Evolutionary conservation across 495 filamentous ascomycete species (phyloP).

Genomic region (Xylona heveae): DNA sequence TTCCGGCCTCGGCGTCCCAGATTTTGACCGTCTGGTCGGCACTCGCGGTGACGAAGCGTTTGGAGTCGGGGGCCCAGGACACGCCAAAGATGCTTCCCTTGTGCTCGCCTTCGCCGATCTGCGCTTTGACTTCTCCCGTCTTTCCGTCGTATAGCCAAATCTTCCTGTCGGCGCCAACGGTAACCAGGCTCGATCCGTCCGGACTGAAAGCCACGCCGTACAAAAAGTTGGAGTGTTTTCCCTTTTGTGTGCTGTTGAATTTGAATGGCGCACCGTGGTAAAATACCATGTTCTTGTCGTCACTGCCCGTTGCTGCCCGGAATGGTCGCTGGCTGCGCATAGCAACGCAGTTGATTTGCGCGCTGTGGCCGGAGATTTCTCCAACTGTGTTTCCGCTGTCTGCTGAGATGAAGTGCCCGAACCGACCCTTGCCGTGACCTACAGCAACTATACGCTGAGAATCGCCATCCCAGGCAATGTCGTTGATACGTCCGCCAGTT

Average conservation of each 20-base stretch:
- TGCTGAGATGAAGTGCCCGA: slow-evolving; percentile 84
- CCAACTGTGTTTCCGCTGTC: slow-evolving; percentile 93
- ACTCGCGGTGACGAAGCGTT: slow-evolving; percentile 72
- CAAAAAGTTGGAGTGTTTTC: slow-evolving; percentile 70
- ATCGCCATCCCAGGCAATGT: slow-evolving; percentile 94
- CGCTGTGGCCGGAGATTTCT: slow-evolving; percentile 77
- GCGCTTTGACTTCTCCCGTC: slow-evolving; percentile 57
- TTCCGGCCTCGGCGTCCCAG: slow-evolving; percentile 70
- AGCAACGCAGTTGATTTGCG: slow-evolving; percentile 74
- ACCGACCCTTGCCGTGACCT: slow-evolving; percentile 81
- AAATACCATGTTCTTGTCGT: slow-evolving; percentile 78
- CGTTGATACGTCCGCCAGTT: slow-evolving; percentile 85
- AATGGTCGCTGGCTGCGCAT: slow-evolving; percentile 78
- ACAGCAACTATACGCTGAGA: slow-evolving; percentile 91
- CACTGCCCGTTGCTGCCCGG: slow-evolving; percentile 73
- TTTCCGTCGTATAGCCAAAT: slow-evolving; percentile 94
- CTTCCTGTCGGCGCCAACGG: slow-evolving; percentile 68
- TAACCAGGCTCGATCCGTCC: slow-evolving; percentile 65
- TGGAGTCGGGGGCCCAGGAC: slow-evolving; percentile 78
- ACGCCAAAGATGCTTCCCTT: slow-evolving; percentile 84
- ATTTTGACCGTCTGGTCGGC: slow-evolving; percentile 82
- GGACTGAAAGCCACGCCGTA: slow-evolving; percentile 80
- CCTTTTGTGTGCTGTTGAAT: slow-evolving; percentile 56
- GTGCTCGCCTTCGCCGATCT: slow-evolving; percentile 68
- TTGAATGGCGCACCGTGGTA: slow-evolving; percentile 90